Percentiles rank a stretch among this genome's conserved stretches.
Evolutionary conservation across 345 rosid genomes (phyloP).

Genomic region (Geranium rotundifolium): DNA sequence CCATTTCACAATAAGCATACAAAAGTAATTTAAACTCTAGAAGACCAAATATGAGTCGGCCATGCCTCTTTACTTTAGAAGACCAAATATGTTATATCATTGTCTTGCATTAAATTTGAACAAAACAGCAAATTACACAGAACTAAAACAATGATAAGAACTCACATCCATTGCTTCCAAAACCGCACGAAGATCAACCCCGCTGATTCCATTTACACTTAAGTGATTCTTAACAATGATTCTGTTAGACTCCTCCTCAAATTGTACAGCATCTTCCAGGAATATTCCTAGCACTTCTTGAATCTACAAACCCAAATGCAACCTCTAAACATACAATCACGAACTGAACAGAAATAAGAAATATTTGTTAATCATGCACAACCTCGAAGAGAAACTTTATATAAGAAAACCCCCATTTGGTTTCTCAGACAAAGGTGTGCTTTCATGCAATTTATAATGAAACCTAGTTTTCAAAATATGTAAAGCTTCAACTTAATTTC

Average conservation of each 20-base stretch:
- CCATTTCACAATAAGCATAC: background rate
- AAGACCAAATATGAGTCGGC: background rate
- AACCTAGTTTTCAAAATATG: no score
- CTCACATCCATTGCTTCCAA: slow-evolving; percentile 86
- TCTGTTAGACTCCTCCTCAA: slow-evolving; percentile 39
- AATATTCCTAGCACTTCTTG: slow-evolving; percentile 70
- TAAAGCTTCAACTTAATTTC: no score
- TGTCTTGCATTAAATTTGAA: background rate
- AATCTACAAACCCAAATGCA: slow-evolving; percentile 74
- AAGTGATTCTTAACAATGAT: slow-evolving; percentile 44
- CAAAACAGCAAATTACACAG: background rate
- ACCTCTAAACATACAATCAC: slow-evolving; percentile 39
- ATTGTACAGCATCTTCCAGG: slow-evolving; percentile 61
- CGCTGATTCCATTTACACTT: slow-evolving; percentile 34
- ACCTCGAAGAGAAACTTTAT: background rate
- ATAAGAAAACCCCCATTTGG: background rate
- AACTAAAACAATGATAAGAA: background rate
- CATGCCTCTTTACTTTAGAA: no score
- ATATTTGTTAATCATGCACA: background rate
- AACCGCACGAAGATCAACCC: slow-evolving; percentile 45
- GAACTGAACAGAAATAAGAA: slow-evolving; percentile 29
- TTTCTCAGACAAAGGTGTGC: background rate
- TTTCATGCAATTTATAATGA: no score
- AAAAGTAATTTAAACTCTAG: background rate
- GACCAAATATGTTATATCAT: background rate